Base-by-base conservation (phyloP, 192 early-diverging fungal species). In the Spizellomyces sp. region DNA sequence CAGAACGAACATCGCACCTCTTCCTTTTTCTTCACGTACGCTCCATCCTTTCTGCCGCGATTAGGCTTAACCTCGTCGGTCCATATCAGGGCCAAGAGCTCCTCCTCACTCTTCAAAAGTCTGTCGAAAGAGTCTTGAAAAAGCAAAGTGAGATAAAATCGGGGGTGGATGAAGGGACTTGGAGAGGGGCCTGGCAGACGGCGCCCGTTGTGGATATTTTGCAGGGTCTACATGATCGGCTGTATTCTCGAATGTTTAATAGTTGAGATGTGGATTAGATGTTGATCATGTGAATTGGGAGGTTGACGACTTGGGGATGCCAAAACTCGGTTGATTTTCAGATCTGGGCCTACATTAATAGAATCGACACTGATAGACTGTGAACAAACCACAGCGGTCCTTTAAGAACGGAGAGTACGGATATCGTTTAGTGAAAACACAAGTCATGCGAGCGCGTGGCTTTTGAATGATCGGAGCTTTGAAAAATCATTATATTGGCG, bases 1-100 rank as follows among this genome's bases (percentile, higher is more conserved):
- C 45, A 91, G 90, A 86, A 7, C 88, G 89, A 48, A 86, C 90
- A 9, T 79, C 87, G 68, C 88, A 90, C 67, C 81, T 96, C 45
- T 91, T 87, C 67, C 66, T 98, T 59, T 96, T 93, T 76, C 79
- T 94, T 45, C 93, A 93, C 82, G 86, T 89, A n/a, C 89, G 96
- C 9, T 85, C 91, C n/a, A 75, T 94, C 8, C 84, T 95, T 56
- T 95, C 93, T 1, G 89, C 94, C 0, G 94, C 93, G 6, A 90
- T 98, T 22, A 85, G 96, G 9, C 81, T 98, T 42, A 95, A 95
- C 71, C 81, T 96, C 8, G 81, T 94, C 52, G 96, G 96, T 1
- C 96, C 96, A 6, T 94, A 95, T 75, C 85, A 90, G 59, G 93
- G 91, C 6, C 96, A 98, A 69, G 79, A 85, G 45, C 76, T 92